Evolutionary conservation across 2,329 filamentous ascomycete species (phyloP), one percentile per base, ranked within the genome.

Genomic region (Amylocarpus encephaloides): DNA sequence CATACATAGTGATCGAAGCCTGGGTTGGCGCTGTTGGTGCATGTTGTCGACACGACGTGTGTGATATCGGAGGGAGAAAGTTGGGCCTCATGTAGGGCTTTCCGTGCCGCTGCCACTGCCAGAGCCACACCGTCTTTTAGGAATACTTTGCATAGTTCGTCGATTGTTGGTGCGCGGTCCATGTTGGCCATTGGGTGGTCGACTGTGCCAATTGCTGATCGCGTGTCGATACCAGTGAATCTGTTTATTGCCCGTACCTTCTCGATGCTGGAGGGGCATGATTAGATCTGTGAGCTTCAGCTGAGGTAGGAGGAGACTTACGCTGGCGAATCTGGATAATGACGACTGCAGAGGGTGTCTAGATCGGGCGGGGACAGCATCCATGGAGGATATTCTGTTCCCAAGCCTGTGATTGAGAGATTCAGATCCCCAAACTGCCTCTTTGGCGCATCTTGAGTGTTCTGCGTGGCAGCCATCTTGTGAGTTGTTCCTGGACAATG

Each of bases 1-100:
- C 75, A 75, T 19, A 86, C 78, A 54, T 73, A 83, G 63, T 85
- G 79, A 57, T 86, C 83, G 61, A 80, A 86, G 1, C 82, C 82
- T 0, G 82, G 82, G 62, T 85, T 86, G 13, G 81, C 80, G 55
- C 80, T 83, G 62, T 86, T 79, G 7, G 82, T 86, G 63, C 83
- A 86, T 5, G 82, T 85, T 0, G 81, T 83, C 19, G 80, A 77
- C 7, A 86, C 80, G 36, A 85, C 72, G 59, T 86, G 83, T 2
- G 82, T 86, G 54, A 86, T 80, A 46, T 80, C 69, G 2, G 62
- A 61, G 0, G 73, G 62, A 38, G 74, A 70, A 38, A 82, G 64
- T 13, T 70, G 68, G 5, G 79, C 77, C 62, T 82, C 79, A 6
- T 69, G 66, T 9, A 82, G 69, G 5, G 79, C 80, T 62, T 79